These are phyloP conservation scores for Metschnikowia similis DNA, from an alignment of 805 yeast species.

Conservation along the genomic window DNA sequence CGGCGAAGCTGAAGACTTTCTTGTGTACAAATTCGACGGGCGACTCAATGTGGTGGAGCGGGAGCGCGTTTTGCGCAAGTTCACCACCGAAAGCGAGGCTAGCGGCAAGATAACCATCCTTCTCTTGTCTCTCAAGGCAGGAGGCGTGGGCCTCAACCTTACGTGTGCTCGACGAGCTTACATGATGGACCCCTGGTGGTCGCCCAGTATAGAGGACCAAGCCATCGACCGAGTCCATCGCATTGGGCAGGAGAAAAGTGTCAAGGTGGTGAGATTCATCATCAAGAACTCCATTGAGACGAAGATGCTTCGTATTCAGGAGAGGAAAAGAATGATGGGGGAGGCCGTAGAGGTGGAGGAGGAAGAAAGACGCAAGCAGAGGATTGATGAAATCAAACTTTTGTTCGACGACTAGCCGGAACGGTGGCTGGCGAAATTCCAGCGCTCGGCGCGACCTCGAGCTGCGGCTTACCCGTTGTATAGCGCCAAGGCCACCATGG, in stretches of 20 bases:
- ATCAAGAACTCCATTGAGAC: slow-evolving; percentile 82
- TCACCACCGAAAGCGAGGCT: slow-evolving; percentile 34
- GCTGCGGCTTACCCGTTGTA: too few relatives aligned
- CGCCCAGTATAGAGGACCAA: slow-evolving; percentile 85
- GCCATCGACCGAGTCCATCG: slow-evolving; percentile 90
- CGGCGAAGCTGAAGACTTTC: slow-evolving; percentile 39
- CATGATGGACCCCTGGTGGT: slow-evolving; percentile 98
- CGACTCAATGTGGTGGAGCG: slow-evolving; percentile 64
- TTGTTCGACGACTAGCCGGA: slow-evolving; percentile 49
- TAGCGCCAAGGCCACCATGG: too few relatives aligned
- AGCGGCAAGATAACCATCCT: slow-evolving; percentile 43
- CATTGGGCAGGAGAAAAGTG: slow-evolving; percentile 75
- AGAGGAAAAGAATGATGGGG: slow-evolving; percentile 74
- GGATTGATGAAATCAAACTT: slow-evolving; percentile 70
- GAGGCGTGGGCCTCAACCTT: slow-evolving; percentile 88
- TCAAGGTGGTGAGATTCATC: slow-evolving; percentile 74
- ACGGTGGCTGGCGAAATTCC: too few relatives aligned
- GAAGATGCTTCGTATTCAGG: slow-evolving; percentile 84
- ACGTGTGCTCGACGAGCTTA: slow-evolving; percentile 82
- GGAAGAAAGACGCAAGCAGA: slow-evolving; percentile 63
- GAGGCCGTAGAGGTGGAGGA: slow-evolving; percentile 74
- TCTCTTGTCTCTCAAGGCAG: slow-evolving; percentile 78
- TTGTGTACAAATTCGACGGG: slow-evolving; percentile 77
- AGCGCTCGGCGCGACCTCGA: too few relatives aligned
- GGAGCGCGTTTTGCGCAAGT: slow-evolving; percentile 53